phyloP scores from a whole-genome alignment of 2,329 filamentous ascomycete genomes.

The Furcasterigmium sp. region DNA sequence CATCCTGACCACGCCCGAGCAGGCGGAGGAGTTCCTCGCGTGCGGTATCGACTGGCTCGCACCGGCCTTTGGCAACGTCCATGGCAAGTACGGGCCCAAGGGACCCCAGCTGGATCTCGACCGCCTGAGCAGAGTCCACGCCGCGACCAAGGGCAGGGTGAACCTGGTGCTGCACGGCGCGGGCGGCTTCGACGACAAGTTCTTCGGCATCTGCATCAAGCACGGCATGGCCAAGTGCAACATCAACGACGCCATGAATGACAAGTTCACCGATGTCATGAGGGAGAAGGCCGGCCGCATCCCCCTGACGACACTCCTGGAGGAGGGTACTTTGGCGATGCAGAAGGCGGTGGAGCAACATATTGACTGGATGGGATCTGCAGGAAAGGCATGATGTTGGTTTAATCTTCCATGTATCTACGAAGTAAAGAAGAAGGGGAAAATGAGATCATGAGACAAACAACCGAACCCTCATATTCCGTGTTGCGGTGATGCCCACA shows the following conservation, averaged over 20 bases:
- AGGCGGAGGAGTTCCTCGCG: slow-evolving; percentile 64
- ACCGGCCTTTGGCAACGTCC: slow-evolving; percentile 72
- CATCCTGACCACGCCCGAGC: slow-evolving; percentile 59
- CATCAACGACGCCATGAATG: slow-evolving; percentile 10
- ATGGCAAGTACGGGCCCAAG: slow-evolving; percentile 64
- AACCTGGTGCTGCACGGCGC: slow-evolving; percentile 16
- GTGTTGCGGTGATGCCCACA: too few relatives aligned
- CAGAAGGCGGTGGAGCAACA: slow-evolving; percentile 15
- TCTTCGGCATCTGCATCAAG: neutral
- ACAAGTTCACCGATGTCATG: neutral
- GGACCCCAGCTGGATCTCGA: slow-evolving; percentile 60
- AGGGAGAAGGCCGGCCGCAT: neutral
- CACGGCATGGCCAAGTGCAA: slow-evolving; percentile 11
- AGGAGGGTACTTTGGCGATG: slow-evolving; percentile 15
- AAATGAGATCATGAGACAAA: too few relatives aligned
- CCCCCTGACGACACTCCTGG: slow-evolving; percentile 16
- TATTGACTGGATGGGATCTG: slow-evolving; percentile 18
- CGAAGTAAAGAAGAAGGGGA: too few relatives aligned
- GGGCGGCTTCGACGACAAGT: slow-evolving; percentile 13
- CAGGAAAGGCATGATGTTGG: slow-evolving; percentile 19
- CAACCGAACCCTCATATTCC: too few relatives aligned
- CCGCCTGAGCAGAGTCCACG: slow-evolving; percentile 34
- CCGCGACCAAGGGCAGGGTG: slow-evolving; percentile 3
- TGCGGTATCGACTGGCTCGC: slow-evolving; percentile 72
- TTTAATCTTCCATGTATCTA: too few relatives aligned